Conservation (phyloP, 441 rosid genomes). For the Pelargonium myrrhifolium region DNA sequence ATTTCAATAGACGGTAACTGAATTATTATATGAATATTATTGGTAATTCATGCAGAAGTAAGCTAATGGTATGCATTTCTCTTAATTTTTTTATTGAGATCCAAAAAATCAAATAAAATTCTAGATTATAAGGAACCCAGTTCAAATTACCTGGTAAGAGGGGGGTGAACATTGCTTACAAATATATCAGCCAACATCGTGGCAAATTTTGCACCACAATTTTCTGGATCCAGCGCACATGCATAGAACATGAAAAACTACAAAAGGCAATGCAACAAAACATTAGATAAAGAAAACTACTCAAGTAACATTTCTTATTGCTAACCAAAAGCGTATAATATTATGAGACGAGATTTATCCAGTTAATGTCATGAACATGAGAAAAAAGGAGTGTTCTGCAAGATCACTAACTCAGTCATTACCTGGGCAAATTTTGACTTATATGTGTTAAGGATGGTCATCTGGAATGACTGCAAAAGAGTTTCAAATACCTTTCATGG, state of each 20-base stretch:
- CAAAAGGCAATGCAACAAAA: constrained; percentile 17
- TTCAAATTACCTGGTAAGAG: constrained; percentile 39
- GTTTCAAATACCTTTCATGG: constrained; percentile 53
- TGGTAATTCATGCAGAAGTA: too few species aligned
- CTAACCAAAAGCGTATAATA: not conserved
- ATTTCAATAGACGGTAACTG: too few species aligned
- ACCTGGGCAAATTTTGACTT: constrained; percentile 88
- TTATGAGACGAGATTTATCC: not conserved
- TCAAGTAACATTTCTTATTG: not conserved
- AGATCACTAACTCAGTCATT: constrained; percentile 3
- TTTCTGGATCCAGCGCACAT: constrained; percentile 73
- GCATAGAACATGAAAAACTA: constrained; percentile 89
- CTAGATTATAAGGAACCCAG: not conserved
- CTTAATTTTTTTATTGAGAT: not conserved
- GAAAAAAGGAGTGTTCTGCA: not conserved
- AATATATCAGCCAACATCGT: constrained; percentile 42
- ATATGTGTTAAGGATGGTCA: constrained; percentile 49
- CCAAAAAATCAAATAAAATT: not conserved
- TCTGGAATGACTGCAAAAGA: constrained; percentile 55
- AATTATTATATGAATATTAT: too few species aligned
- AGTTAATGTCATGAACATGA: not conserved
- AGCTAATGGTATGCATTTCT: too few species aligned
- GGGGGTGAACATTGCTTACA: constrained; percentile 32
- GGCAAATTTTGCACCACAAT: constrained; percentile 65
- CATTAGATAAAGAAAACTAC: not conserved